Conservation (phyloP, 2,329 filamentous ascomycete genomes). For the Colletotrichum orbiculare region DNA sequence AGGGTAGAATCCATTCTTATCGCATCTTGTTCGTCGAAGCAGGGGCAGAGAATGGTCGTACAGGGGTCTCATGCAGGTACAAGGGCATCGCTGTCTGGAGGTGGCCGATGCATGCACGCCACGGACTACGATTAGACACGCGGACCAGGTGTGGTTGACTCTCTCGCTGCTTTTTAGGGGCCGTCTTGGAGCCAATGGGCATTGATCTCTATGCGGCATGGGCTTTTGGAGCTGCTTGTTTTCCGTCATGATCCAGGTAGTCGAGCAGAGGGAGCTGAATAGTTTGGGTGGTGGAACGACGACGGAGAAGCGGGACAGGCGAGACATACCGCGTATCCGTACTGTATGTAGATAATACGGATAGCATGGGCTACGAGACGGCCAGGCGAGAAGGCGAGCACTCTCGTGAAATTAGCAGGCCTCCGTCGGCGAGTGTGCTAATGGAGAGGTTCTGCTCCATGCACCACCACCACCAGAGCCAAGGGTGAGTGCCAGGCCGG, state of each 20-base stretch:
- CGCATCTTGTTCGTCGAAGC: constrained; percentile 10
- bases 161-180: constrained; percentile 33
- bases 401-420: no score
- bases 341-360: no score
- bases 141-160: constrained; percentile 23
- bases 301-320: constrained; percentile 20
- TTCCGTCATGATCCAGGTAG: constrained; percentile 3
- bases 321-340: not conserved
- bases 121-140: constrained; percentile 10
- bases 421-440: no score
- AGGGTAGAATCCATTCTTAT: constrained; percentile 29
- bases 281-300: constrained; percentile 15
- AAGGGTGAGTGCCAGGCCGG: constrained; percentile 7
- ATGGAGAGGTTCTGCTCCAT: constrained; percentile 2
- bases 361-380: no score
- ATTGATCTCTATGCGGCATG: not conserved
- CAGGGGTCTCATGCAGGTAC: constrained; percentile 35
- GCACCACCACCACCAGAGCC: constrained; percentile 23
- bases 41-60: constrained; percentile 7
- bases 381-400: no score
- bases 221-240: not conserved
- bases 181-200: not conserved
- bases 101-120: constrained; percentile 31
- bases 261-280: constrained; percentile 13
- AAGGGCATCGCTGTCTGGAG: constrained; percentile 30